Base-by-base conservation (phyloP, 2,329 filamentous ascomycete species). In the Eutypa lata region DNA sequence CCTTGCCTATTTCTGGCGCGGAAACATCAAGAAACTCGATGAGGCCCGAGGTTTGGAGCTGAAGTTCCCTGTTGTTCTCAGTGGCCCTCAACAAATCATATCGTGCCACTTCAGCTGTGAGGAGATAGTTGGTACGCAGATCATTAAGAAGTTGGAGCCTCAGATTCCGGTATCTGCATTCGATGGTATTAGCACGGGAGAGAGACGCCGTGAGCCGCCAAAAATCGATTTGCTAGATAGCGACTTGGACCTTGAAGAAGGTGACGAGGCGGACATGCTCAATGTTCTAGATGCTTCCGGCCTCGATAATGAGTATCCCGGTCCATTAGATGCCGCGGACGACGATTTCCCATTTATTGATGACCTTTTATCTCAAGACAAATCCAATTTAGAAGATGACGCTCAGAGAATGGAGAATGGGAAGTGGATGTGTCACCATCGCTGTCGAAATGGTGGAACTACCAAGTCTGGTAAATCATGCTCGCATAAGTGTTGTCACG, bases 71-170 rank as follows among this genome's bases (percentile, higher is more conserved):
- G 80, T 85, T 1, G 72, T 80, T 0, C 66, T 91, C 19, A 78
- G 69, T 1, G 73, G 73, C 4, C 66, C 75, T 0, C 78, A 81
- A 18, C 81, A 87, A 52, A 72, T 77, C 3, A 80, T 94, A 33
- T 78, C 78, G 22, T 90, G 85, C 55, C 83, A 86, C 64, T 76
- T 92, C 47, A 89, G 90, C 68, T 97, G 92, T 59, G 93, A 97
- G 71, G 87, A 91, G 43, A 88, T 97, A 61, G 90, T 86, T 3
- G 84, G 84, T 2, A 86, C 83, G 0, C 66, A 74, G 31, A 66
- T 79, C 14, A 52, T 38, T 18, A 56, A 58, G 19, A 56, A 49
- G 7, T 22, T 68, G 22, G 53, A 60, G 42, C 65, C 62, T 16
- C 56, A 69, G 33, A 62, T 74, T 50, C 68, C 69, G 6, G 56